Conservation (phyloP, 306 rosid species). For the Hippophae rhamnoides region DNA sequence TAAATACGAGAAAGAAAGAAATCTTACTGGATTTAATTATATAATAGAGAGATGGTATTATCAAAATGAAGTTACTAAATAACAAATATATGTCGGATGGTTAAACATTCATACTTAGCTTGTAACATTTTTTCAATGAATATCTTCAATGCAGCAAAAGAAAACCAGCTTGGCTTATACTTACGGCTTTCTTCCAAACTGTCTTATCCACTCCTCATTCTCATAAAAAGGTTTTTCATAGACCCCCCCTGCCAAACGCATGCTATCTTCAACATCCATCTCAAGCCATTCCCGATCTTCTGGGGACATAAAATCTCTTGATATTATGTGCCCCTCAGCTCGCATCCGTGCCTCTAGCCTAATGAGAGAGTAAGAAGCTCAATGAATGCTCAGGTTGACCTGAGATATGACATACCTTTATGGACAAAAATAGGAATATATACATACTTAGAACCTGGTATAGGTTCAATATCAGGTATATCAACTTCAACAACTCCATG, state of each 20-base stretch:
- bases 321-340: conserved; percentile 61
- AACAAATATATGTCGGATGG: background rate
- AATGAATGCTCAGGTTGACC: conserved; percentile 10
- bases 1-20: too few relatives aligned
- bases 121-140: background rate
- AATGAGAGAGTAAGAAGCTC: conserved; percentile 22
- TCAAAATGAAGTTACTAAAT: background rate
- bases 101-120: too few relatives aligned
- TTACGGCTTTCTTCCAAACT: conserved; percentile 74
- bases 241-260: conserved; percentile 39
- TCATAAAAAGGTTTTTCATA: conserved; percentile 69
- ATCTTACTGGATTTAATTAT: too few relatives aligned
- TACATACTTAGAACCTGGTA: conserved; percentile 84
- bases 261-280: conserved; percentile 88
- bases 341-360: conserved; percentile 94
- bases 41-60: background rate
- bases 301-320: conserved; percentile 66
- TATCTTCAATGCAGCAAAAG: background rate
- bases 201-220: conserved; percentile 56
- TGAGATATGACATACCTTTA: conserved; percentile 2
- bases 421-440: conserved; percentile 15
- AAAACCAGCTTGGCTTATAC: conserved; percentile 19
- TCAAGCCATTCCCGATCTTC: conserved; percentile 89
- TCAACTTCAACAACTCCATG: conserved; percentile 94
- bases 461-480: conserved; percentile 78